Conservation (phyloP, 2,329 filamentous ascomycete genomes). For the Didymella lethalis region DNA sequence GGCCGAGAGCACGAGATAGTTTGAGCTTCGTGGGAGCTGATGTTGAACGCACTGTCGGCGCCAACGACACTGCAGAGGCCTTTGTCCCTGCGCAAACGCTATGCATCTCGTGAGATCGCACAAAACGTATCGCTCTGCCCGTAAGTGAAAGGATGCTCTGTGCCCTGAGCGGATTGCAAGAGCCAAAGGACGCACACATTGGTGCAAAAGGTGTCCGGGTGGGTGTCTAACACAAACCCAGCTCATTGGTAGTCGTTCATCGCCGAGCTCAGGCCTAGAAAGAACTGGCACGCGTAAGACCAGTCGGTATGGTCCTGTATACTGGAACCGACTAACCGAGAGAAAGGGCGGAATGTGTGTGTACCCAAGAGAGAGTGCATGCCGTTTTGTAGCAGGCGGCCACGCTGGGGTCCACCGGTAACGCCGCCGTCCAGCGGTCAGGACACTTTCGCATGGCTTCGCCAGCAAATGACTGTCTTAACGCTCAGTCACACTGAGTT, state of each 20-base stretch:
- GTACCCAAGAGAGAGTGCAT: slow-evolving; percentile 15
- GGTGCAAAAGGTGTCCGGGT: slow-evolving; percentile 11
- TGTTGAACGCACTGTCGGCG: slow-evolving; percentile 5
- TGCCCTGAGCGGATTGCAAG: not conserved
- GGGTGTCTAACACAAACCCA: slow-evolving; percentile 7
- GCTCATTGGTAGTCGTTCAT: slow-evolving; percentile 7
- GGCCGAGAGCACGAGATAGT: slow-evolving; percentile 14
- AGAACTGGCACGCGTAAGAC: slow-evolving; percentile 10
- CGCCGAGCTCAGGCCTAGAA: slow-evolving; percentile 9
- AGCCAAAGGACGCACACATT: slow-evolving; percentile 9
- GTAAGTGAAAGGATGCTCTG: not conserved
- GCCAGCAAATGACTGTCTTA: slow-evolving; percentile 21
- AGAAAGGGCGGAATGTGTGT: slow-evolving; percentile 25
- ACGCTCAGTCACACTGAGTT: slow-evolving; percentile 25
- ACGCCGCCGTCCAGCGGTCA: slow-evolving; percentile 20
- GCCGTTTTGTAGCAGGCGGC: slow-evolving; percentile 7
- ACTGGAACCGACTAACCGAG: slow-evolving; percentile 9
- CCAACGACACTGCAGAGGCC: slow-evolving; percentile 6
- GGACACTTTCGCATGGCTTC: slow-evolving; percentile 9
- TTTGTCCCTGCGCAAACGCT: slow-evolving; percentile 8
- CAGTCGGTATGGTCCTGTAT: not conserved
- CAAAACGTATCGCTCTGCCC: not conserved
- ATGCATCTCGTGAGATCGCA: not conserved
- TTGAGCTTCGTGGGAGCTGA: not conserved
- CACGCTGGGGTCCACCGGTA: slow-evolving; percentile 18